phyloP scores from a whole-genome alignment of 805 yeast species.

The Middelhovenomyces tepae region DNA sequence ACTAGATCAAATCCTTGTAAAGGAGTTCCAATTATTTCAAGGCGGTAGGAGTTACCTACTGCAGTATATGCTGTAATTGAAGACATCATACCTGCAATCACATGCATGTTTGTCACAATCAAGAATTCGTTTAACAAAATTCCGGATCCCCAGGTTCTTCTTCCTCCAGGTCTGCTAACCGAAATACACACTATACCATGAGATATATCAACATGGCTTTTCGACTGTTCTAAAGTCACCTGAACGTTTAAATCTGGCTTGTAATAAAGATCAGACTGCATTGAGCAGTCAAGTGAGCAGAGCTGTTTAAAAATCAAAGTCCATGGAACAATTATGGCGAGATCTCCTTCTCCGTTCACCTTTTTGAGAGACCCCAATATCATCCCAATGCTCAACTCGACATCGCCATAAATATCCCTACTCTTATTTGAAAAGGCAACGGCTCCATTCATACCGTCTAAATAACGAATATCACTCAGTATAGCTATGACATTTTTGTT shows the following conservation, averaged over 20 bases:
- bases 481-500: constrained; percentile 12
- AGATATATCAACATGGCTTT: too few relatives aligned
- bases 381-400: constrained; percentile 19
- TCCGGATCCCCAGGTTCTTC: constrained; percentile 30
- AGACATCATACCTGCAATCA: constrained; percentile 15
- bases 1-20: constrained; percentile 25
- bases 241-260: background rate
- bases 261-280: background rate
- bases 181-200: constrained; percentile 12
- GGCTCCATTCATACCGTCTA: constrained; percentile 32
- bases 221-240: constrained; percentile 1
- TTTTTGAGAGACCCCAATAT: constrained; percentile 23
- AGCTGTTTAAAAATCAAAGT: background rate
- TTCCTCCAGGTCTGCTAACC: constrained; percentile 15
- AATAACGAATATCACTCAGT: constrained; percentile 24
- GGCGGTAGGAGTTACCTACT: constrained; percentile 6
- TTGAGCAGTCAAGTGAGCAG: constrained; percentile 1
- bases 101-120: constrained; percentile 29
- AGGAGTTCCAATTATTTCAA: constrained; percentile 18
- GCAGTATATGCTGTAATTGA: constrained; percentile 11
- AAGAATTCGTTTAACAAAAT: constrained; percentile 21
- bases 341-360: constrained; percentile 25
- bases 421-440: constrained; percentile 8
- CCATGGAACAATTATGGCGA: constrained; percentile 22
- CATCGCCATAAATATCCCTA: background rate